Evolutionary conservation across 805 yeast genomes (phyloP).

Genomic region (Danielia oregonensis): DNA sequence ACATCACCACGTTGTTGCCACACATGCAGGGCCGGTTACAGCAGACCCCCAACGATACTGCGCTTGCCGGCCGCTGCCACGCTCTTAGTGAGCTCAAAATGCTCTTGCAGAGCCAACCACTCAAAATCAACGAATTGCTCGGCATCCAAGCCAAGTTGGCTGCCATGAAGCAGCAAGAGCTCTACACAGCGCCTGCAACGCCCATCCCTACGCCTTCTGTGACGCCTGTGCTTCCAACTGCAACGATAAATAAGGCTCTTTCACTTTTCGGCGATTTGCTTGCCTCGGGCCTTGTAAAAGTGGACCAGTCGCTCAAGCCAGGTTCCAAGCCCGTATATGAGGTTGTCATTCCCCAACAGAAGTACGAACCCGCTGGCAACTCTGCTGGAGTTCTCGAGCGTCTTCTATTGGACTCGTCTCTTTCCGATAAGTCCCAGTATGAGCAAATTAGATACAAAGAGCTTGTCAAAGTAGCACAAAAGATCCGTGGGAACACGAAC

Average conservation of each 20-base stretch:
- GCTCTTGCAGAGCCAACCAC: constrained; percentile 35
- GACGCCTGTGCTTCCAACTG: constrained; percentile 9
- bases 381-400: constrained; percentile 12
- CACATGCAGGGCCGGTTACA: constrained; percentile 39
- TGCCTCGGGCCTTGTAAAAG: constrained; percentile 34
- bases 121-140: constrained; percentile 32
- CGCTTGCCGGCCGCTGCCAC: constrained; percentile 40
- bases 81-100: constrained; percentile 43
- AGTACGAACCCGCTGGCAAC: constrained; percentile 17
- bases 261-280: constrained; percentile 33
- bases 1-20: constrained; percentile 37
- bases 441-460: constrained; percentile 32
- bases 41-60: constrained; percentile 31
- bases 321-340: constrained; percentile 34
- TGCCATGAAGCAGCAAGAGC: constrained; percentile 33
- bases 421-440: constrained; percentile 21
- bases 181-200: constrained; percentile 2
- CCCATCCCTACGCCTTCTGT: constrained; percentile 12
- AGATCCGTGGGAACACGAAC: constrained; percentile 4
- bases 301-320: constrained; percentile 39
- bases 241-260: constrained; percentile 16
- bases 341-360: constrained; percentile 29
- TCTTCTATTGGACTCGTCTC: constrained; percentile 12
- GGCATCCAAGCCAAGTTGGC: constrained; percentile 37
- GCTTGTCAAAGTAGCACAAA: constrained; percentile 23